These are phyloP conservation scores for Globisporangium camurandrum DNA, from an alignment of 352 stramenopile genomes.

Conservation along the genomic window DNA sequence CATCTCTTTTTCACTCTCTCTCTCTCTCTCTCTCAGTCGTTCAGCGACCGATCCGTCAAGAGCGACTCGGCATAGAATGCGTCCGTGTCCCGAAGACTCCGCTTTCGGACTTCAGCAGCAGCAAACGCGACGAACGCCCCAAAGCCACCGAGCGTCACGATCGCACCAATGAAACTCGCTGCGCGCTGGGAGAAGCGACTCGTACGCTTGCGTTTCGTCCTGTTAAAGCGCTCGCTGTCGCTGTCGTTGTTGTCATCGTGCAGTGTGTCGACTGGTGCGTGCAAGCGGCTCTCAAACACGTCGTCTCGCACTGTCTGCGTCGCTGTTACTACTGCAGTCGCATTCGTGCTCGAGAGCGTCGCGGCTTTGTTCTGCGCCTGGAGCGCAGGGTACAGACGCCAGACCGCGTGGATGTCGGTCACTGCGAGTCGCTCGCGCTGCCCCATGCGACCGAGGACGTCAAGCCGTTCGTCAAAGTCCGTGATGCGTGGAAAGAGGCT, in stretches of 20 bases:
- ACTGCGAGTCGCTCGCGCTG: constrained; percentile 64
- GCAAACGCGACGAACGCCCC: constrained; percentile 32
- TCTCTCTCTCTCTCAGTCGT: constrained; percentile 29
- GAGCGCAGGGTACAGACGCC: constrained; percentile 57
- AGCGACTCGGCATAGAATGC: constrained; percentile 59
- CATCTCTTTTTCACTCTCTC: too few species aligned
- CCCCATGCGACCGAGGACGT: constrained; percentile 59
- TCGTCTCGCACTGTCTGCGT: too few species aligned
- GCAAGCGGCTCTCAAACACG: constrained; percentile 55
- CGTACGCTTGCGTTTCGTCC: too few species aligned
- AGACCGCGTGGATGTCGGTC: constrained; percentile 71
- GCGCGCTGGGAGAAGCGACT: constrained; percentile 35
- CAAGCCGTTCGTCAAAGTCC: constrained; percentile 33
- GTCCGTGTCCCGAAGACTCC: constrained; percentile 22
- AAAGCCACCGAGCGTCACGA: constrained; percentile 56
- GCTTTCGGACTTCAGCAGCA: constrained; percentile 26
- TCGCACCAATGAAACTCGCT: constrained; percentile 53
- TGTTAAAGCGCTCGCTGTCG: constrained; percentile 4
- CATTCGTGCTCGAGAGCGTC: constrained; percentile 25
- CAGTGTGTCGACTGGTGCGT: constrained; percentile 39
- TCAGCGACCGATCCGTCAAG: constrained; percentile 45
- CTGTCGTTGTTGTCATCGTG: constrained; percentile 6
- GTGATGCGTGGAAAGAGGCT: constrained; percentile 58
- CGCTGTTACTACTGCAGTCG: too few species aligned
- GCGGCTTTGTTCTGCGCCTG: constrained; percentile 30